A percentile compares a stretch with the other conserved stretches of the same genome.
Evolutionary conservation across 805 yeast species (phyloP).

Genomic region (Vanderwaltozyma tropicalis): DNA sequence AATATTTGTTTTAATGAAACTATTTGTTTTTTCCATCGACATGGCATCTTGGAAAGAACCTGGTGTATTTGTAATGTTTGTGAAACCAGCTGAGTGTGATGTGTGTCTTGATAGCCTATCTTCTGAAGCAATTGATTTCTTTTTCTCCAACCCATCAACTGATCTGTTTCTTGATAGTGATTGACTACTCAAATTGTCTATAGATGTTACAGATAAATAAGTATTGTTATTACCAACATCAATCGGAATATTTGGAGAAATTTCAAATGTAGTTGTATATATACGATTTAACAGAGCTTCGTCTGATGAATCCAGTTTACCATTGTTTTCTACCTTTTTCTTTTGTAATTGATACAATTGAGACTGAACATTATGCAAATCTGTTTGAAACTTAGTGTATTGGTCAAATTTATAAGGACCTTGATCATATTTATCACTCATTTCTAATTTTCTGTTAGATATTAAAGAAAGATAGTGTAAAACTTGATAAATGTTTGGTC

Average conservation of each 20-base stretch:
- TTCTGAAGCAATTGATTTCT: background rate
- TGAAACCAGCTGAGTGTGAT: background rate
- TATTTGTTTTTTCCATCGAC: background rate
- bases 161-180: background rate
- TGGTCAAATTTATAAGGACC: constrained; percentile 51
- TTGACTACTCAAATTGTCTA: background rate
- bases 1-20: background rate
- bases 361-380: constrained; percentile 22
- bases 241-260: constrained; percentile 22
- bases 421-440: constrained; percentile 32
- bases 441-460: constrained; percentile 44
- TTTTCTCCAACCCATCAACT: background rate
- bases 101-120: background rate
- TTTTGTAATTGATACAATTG: constrained; percentile 22
- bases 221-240: background rate
- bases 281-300: constrained; percentile 17
- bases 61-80: background rate
- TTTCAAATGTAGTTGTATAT: constrained; percentile 22
- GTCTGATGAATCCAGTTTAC: constrained; percentile 8
- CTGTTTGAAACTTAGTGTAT: constrained; percentile 41
- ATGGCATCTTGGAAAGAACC: background rate
- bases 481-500: constrained; percentile 87
- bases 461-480: constrained; percentile 52
- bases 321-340: constrained; percentile 11
- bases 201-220: background rate